Evolutionary conservation across 1,284 basidiomycete genomes (phyloP).

Genomic region (Dichomitus squalens): DNA sequence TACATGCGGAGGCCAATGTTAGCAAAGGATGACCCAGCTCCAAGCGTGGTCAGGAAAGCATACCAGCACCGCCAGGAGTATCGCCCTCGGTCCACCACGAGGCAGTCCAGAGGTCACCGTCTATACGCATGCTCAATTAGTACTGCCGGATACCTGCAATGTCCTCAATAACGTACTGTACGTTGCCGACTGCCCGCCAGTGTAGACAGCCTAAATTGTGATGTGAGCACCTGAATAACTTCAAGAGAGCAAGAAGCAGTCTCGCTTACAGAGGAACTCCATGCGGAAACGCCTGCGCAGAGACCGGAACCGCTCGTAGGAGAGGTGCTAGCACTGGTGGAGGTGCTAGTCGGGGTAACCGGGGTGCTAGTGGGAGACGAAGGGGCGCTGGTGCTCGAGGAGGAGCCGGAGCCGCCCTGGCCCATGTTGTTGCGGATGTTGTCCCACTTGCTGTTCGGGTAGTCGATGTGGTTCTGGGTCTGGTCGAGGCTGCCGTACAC

Average conservation of each 20-base stretch:
- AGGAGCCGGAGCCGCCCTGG: constrained; percentile 18
- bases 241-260: neutral
- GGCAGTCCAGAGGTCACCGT: constrained; percentile 61
- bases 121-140: constrained; percentile 29
- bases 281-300: constrained; percentile 37
- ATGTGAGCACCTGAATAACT: neutral
- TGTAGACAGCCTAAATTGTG: constrained; percentile 41
- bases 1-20: neutral
- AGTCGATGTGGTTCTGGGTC: constrained; percentile 72
- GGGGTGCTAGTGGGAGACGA: constrained; percentile 12
- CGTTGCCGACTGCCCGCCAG: constrained; percentile 50
- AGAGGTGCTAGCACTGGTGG: constrained; percentile 27
- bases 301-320: constrained; percentile 46
- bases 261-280: constrained; percentile 42
- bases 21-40: no score
- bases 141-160: neutral
- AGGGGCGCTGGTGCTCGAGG: neutral
- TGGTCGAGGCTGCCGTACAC: constrained; percentile 59
- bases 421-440: constrained; percentile 69
- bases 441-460: constrained; percentile 65
- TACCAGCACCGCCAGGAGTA: constrained; percentile 52
- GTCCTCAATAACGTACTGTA: constrained; percentile 43
- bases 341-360: constrained; percentile 27
- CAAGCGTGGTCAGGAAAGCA: constrained; percentile 15
- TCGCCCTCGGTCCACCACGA: constrained; percentile 67